Evolutionary conservation across 805 yeast genomes (phyloP).

Genomic region (Tetrapisispora fleetii): DNA sequence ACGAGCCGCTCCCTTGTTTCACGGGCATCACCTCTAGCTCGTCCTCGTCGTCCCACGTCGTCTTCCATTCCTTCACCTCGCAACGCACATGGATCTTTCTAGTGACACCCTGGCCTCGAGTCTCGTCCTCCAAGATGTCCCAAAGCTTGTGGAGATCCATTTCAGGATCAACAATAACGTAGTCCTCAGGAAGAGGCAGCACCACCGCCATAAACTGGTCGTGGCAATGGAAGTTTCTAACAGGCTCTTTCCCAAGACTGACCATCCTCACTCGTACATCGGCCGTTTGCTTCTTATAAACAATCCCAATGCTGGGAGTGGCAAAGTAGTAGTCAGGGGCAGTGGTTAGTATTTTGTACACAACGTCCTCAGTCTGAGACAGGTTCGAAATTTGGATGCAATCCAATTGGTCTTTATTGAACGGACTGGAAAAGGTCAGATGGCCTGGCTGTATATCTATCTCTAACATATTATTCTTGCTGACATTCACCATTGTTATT

Average conservation of each 20-base stretch:
- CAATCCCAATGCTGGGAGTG: conserved; percentile 82
- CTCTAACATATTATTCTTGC: neutral
- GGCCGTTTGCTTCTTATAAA: conserved; percentile 61
- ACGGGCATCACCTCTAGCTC: neutral
- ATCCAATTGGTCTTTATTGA: conserved; percentile 61
- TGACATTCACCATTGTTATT: no score
- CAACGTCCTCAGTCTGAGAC: conserved; percentile 43
- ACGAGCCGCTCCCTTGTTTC: neutral
- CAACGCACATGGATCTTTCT: neutral
- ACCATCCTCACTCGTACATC: conserved; percentile 77
- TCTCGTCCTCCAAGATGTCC: neutral
- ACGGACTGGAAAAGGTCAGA: conserved; percentile 44
- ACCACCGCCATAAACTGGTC: neutral
- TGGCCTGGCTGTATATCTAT: neutral
- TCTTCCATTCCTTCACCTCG: neutral
- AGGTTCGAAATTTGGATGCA: conserved; percentile 42
- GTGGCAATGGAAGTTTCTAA: conserved; percentile 33
- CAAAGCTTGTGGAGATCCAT: neutral
- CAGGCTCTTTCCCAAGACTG: conserved; percentile 69
- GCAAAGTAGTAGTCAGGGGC: conserved; percentile 94
- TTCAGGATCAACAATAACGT: neutral
- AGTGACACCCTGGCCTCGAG: neutral
- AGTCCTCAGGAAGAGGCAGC: neutral
- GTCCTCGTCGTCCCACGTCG: neutral
- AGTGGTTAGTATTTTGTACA: conserved; percentile 95